Percentiles rank a stretch among this genome's conserved stretches.
Conservation (phyloP, 495 filamentous ascomycete genomes). For the Penicillium lividum region DNA sequence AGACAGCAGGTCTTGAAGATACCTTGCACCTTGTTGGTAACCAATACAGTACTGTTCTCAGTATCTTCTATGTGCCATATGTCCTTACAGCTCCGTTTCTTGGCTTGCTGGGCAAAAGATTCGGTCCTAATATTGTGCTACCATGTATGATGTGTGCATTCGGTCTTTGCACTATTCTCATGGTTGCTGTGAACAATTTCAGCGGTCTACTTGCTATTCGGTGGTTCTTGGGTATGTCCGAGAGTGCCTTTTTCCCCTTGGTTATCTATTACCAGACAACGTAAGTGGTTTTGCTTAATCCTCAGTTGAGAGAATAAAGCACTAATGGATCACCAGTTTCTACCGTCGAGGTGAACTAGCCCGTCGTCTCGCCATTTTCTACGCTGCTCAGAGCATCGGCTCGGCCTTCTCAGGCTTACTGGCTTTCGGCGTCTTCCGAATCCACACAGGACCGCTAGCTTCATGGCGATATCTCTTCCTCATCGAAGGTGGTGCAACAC, state of each 20-base stretch:
- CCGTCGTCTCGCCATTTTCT: constrained; percentile 74
- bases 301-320: no score
- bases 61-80: constrained; percentile 79
- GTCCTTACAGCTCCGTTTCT: constrained; percentile 67
- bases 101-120: constrained; percentile 69
- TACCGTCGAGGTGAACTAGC: constrained; percentile 78
- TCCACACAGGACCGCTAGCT: constrained; percentile 51
- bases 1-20: constrained; percentile 59
- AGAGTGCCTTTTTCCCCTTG: constrained; percentile 73
- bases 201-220: constrained; percentile 62
- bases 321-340: constrained; percentile 39
- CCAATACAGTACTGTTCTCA: constrained; percentile 71
- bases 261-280: constrained; percentile 61
- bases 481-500: constrained; percentile 67
- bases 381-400: constrained; percentile 73
- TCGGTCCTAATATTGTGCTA: constrained; percentile 62
- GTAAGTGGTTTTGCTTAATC: constrained; percentile 5
- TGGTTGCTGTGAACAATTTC: constrained; percentile 59
- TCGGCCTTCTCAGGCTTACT: constrained; percentile 73
- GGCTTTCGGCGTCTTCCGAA: constrained; percentile 76
- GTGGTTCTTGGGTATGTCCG: constrained; percentile 66
- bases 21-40: constrained; percentile 54
- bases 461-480: constrained; percentile 78
- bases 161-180: constrained; percentile 58
- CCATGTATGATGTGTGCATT: constrained; percentile 69